Base-by-base conservation (phyloP, 2,329 filamentous ascomycete species). In the Verticillium longisporum region DNA sequence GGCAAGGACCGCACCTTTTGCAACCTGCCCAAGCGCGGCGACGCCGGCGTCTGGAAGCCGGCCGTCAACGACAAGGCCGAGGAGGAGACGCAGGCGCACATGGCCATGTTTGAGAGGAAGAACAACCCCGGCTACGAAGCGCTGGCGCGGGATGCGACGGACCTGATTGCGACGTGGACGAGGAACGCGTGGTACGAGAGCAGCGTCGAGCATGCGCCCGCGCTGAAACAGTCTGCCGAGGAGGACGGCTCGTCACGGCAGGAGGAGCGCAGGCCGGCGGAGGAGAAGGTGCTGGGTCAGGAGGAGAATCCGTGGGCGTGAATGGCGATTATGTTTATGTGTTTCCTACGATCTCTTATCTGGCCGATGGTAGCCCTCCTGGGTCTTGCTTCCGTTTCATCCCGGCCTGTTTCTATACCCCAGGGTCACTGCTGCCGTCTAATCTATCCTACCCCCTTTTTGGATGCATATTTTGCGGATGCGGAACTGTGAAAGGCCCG, bases 1-100 rank as follows among this genome's bases (percentile, higher is more conserved):
- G 88, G 88, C 1, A 84, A 82, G 58, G 82, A 93, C 64, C 83
- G 95, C 67, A 98, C 94, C 0, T 99, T 98, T 72, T 97, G 93
- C 76, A 91, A 92, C 62, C 73, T 96, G 60, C 92, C 92, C 1
- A 81, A 82, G 65, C 82, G 80, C 61, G 64, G 74, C 61, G 63
- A 67, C 6, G 74, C 82, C 63, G 76, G 84, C 69, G 64, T 81
- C 68, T 96, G 91, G 89, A 80, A 81, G 64, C 83, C 85, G 68
- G 88, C 86, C 4, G 79, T 92, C 61, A 99, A 98, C 71, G 88
- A 96, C 63, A 86, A 84, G 68, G 91, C 89, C 1, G 78, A 76
- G 11, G 91, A 96, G 68, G 95, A 98, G 78, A 87, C 88, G 0
- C 78, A 78, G 64, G 94, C 94, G 33, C 95, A 98, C 74, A 91